phyloP scores from a whole-genome alignment of 305 asterid species.

The Solanum aculeatissimum region DNA sequence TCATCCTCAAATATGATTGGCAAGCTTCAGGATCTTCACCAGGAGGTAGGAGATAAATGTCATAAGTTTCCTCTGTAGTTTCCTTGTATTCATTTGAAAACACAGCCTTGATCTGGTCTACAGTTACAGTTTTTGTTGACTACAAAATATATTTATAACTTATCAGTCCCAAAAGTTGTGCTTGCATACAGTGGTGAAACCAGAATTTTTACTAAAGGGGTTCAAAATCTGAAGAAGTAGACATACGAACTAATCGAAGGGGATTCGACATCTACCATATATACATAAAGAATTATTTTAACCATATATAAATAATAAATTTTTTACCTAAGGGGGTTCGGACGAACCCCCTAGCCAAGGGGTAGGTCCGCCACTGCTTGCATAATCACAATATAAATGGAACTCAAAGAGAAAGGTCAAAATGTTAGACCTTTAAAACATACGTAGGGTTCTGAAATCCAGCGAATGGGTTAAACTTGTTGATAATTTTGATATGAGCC shows the following conservation, averaged over 20 bases:
- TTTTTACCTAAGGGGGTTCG: too few species aligned
- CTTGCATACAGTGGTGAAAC: too few species aligned
- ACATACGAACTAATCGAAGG: too few species aligned
- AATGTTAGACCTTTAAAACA: constrained; percentile 58
- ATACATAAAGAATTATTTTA: too few species aligned
- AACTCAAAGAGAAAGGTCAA: not conserved
- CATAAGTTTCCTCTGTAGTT: constrained; percentile 85
- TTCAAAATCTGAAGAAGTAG: too few species aligned
- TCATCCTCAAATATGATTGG: constrained; percentile 97
- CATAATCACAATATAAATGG: not conserved
- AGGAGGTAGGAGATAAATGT: constrained; percentile 95
- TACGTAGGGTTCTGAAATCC: constrained; percentile 96
- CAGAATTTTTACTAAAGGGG: too few species aligned
- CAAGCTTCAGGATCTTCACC: constrained; percentile 99
- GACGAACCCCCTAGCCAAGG: too few species aligned
- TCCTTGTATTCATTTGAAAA: constrained; percentile 52
- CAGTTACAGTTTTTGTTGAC: constrained; percentile 64
- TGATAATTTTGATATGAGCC: constrained; percentile 87
- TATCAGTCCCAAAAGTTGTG: not conserved
- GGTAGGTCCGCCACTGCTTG: too few species aligned
- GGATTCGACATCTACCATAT: too few species aligned
- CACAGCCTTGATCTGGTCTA: constrained; percentile 70
- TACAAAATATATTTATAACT: constrained; percentile 9
- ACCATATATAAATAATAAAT: too few species aligned
- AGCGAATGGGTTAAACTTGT: constrained; percentile 95